Evolutionary conservation across 257 asterid genomes (phyloP).

Genomic region (Solanum piurae): DNA sequence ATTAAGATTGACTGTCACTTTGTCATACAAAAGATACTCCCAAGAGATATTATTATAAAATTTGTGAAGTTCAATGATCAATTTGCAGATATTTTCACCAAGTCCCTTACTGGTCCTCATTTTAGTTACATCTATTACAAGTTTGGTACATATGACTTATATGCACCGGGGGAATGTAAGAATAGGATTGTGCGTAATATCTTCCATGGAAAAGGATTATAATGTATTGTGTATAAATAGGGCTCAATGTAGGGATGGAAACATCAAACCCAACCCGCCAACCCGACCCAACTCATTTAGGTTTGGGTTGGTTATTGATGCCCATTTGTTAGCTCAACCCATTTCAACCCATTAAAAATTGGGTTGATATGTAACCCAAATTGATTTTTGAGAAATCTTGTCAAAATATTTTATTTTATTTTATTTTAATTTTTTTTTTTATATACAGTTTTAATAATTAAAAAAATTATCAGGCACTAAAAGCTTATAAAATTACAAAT

Average conservation of each 20-base stretch:
- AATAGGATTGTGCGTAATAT: not conserved
- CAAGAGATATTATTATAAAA: not conserved
- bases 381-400: no score
- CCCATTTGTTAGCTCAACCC: not conserved
- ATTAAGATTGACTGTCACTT: not conserved
- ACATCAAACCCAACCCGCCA: not conserved
- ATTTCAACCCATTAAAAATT: no score
- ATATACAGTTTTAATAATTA: no score
- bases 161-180: not conserved
- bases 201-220: not conserved
- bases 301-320: not conserved
- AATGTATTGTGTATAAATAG: not conserved
- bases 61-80: not conserved
- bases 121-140: not conserved
- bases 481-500: not conserved
- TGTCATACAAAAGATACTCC: not conserved
- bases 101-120: not conserved
- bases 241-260: not conserved
- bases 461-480: not conserved
- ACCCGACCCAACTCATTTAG: not conserved
- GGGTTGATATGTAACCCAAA: no score
- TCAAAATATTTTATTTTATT: no score
- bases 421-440: no score
- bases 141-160: not conserved
- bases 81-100: not conserved